A percentile compares a stretch with the other conserved stretches of the same genome.
phyloP scores from a whole-genome alignment of 2,329 filamentous ascomycete genomes.

The Colletotrichum eremochloae region DNA sequence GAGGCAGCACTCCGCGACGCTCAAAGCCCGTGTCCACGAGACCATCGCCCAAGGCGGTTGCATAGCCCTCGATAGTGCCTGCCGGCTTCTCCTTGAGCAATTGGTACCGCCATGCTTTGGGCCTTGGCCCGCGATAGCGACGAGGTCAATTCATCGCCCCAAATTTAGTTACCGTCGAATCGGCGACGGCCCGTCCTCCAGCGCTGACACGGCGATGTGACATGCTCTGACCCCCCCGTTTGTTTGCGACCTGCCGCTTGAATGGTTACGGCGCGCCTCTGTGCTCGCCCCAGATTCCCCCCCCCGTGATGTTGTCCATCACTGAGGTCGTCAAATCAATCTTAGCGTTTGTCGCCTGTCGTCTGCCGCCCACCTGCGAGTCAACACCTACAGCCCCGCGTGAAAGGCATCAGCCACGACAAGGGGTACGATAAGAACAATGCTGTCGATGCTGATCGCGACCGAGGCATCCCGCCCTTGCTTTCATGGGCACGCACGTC shows the following conservation, averaged over 20 bases:
- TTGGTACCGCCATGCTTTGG: conserved; percentile 24
- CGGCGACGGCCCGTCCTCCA: conserved; percentile 38
- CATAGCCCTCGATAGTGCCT: conserved; percentile 40
- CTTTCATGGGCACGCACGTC: background rate
- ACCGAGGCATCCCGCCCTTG: background rate
- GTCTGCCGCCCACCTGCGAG: conserved; percentile 8
- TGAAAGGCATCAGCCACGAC: conserved; percentile 1
- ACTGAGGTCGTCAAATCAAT: conserved; percentile 30
- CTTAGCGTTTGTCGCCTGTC: conserved; percentile 25
- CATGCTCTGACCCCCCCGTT: conserved; percentile 39
- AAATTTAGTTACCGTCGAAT: conserved; percentile 40
- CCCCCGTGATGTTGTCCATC: conserved; percentile 48
- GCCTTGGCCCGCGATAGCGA: conserved; percentile 33
- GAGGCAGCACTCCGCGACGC: conserved; percentile 1
- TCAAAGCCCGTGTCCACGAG: conserved; percentile 34
- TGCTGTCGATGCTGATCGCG: conserved; percentile 24
- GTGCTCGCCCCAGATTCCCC: conserved; percentile 44
- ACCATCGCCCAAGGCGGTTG: conserved; percentile 36
- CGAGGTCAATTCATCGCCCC: conserved; percentile 37
- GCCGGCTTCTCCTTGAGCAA: conserved; percentile 18
- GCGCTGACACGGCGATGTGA: conserved; percentile 44
- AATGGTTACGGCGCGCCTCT: conserved; percentile 38
- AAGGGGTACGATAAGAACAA: conserved; percentile 8
- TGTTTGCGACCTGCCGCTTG: conserved; percentile 34
- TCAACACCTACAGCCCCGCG: background rate